Percentiles rank a stretch among this genome's conserved stretches.
These are phyloP conservation scores for Panicum miliaceum DNA, from an alignment of 176 grass and related monocot species.

Conservation along the genomic window DNA sequence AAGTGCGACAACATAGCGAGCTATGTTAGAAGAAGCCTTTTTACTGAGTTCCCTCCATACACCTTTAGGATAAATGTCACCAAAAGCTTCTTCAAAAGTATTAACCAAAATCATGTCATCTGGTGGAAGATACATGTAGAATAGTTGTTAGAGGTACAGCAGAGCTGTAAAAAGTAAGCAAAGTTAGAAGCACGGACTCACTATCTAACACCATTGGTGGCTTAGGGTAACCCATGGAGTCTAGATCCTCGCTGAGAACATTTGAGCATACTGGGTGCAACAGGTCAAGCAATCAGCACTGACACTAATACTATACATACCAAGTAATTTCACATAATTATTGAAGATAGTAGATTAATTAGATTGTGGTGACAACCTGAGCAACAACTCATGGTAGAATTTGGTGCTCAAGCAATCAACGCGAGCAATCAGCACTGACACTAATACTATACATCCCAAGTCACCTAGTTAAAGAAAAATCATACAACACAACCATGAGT, in stretches of 20 bases:
- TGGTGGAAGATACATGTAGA: neutral
- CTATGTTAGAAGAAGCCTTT: neutral
- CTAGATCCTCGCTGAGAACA: neutral
- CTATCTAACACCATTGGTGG: neutral
- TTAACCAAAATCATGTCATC: neutral
- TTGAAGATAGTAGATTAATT: no score
- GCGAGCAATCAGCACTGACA: neutral
- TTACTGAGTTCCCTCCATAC: neutral
- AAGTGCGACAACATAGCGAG: neutral
- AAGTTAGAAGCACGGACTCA: no score
- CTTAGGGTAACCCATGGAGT: neutral
- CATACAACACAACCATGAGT: no score
- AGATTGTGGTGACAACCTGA: neutral
- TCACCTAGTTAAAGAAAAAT: no score
- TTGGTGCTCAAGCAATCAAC: no score
- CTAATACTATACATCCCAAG: neutral
- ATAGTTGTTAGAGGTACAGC: neutral
- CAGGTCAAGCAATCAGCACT: neutral
- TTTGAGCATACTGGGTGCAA: conserved; percentile 1
- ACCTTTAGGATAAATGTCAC: neutral
- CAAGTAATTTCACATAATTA: conserved; percentile 11
- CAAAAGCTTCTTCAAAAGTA: conserved; percentile 23
- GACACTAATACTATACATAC: neutral
- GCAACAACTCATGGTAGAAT: neutral
- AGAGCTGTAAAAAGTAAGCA: neutral